A percentile compares a stretch with the other conserved stretches of the same genome.
phyloP scores from a whole-genome alignment of 1,284 basidiomycete species.

The Lignosus rhinocerotis region DNA sequence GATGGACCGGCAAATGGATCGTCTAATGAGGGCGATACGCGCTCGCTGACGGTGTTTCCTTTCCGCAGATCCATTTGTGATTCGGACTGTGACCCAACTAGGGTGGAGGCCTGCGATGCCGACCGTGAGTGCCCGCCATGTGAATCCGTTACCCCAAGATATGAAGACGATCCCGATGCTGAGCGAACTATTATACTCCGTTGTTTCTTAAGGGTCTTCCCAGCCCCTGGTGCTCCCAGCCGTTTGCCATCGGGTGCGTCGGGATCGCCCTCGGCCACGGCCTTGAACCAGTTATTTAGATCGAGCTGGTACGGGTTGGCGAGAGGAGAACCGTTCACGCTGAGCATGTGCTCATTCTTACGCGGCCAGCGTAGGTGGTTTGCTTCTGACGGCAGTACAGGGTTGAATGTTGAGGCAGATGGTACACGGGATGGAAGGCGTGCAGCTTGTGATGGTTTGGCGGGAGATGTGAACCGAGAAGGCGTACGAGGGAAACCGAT shows the following conservation, averaged over 20 bases:
- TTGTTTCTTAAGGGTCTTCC: constrained; percentile 45
- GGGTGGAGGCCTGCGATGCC: constrained; percentile 47
- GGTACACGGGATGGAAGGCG: constrained; percentile 45
- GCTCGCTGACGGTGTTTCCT: constrained; percentile 8
- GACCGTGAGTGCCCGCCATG: constrained; percentile 43
- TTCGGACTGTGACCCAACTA: constrained; percentile 43
- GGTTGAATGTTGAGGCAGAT: constrained; percentile 72
- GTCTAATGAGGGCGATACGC: constrained; percentile 23
- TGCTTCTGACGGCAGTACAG: constrained; percentile 62
- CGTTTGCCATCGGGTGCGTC: constrained; percentile 6
- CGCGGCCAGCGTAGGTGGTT: constrained; percentile 62
- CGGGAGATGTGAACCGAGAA: constrained; percentile 51
- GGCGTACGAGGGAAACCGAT: constrained; percentile 31
- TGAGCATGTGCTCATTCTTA: constrained; percentile 71
- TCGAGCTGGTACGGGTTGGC: constrained; percentile 71
- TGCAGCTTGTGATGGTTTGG: constrained; percentile 26
- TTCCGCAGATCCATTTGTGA: constrained; percentile 37
- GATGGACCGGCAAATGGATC: constrained; percentile 17
- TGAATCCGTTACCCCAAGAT: background rate
- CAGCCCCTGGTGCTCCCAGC: constrained; percentile 17
- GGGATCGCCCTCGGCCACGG: constrained; percentile 29
- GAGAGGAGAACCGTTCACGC: constrained; percentile 75
- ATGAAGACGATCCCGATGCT: constrained; percentile 43
- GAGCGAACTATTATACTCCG: constrained; percentile 68
- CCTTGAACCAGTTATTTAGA: constrained; percentile 36